Base-by-base conservation (phyloP, 352 stramenopile species). In the Pythium pyrilobum region DNA sequence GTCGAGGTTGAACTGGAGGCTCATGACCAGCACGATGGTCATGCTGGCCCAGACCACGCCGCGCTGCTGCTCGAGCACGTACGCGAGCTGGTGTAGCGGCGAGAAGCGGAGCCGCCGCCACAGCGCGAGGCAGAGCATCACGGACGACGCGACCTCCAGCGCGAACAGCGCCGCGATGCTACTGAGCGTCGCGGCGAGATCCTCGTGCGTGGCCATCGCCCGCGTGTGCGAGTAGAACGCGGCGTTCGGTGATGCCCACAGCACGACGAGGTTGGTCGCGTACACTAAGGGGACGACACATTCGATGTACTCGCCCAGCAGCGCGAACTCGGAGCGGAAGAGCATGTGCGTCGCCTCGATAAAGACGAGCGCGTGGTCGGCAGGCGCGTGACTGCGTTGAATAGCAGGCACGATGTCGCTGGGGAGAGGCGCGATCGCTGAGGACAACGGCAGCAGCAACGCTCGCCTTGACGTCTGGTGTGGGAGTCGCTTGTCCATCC, bases 221-320 rank as follows among this genome's bases (percentile, higher is more conserved):
- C 27, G 38, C 15, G 36, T n/a, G 24, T 33, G 21, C 20, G 31
- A 29, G 47, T 66, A 74, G 47, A 72, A 74, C 12, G 36, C 37
- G 5, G 21, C 58, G 52, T 70, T 72, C 12, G 66, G 59, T 5
- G 71, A 45, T 8, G 53, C 9, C n/a, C 43, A 46, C 2, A 77
- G 46, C 16, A 68, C 18, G 12, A 60, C 20, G 8, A 67, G 42
- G 46, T 63, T 65, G 12, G 40, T 29, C 1, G 34, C 51, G 47
- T 62, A 71, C 12, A 68, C 23, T 10, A 59, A 10, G 15, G 59
- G 59, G 18, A 67, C 41, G 4, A 56, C 18, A 10, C 38, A 40
- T 28, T 71, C 64, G 25, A 67, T 46, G 44, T 59, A 67, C 56
- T 70, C 58, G 34, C 59, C 46, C 31, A 67, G 41, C 15, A 58